Conservation (phyloP, 352 stramenopile genomes). For the Thalassiosira exigua region DNA sequence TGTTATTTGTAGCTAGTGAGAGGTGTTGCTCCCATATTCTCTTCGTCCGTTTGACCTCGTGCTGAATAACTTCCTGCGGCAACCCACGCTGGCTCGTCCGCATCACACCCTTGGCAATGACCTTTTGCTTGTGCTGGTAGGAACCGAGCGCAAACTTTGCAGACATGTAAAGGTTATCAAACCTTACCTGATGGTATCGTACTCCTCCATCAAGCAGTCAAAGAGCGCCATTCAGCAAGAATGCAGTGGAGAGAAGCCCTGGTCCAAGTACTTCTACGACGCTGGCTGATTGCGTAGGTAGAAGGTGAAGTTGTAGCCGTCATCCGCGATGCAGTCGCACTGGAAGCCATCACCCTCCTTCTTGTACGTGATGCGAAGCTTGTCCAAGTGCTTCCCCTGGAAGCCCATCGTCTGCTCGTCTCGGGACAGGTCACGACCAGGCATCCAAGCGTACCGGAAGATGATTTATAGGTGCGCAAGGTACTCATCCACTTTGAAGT, state of each 20-base stretch:
- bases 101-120: constrained; percentile 31
- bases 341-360: constrained; percentile 36
- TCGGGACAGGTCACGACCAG: neutral
- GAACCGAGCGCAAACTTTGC: constrained; percentile 28
- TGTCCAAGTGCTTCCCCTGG: constrained; percentile 6
- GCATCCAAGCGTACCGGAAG: no score
- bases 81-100: constrained; percentile 21
- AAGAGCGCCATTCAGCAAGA: constrained; percentile 18
- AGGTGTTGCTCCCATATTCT: no score
- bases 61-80: constrained; percentile 19
- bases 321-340: constrained; percentile 24
- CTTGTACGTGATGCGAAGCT: constrained; percentile 26
- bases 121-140: constrained; percentile 5
- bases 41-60: constrained; percentile 26
- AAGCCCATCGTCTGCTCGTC: constrained; percentile 12
- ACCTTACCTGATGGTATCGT: constrained; percentile 10
- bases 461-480: no score
- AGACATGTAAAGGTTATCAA: constrained; percentile 53
- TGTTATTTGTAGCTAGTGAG: no score
- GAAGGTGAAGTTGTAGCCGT: constrained; percentile 48
- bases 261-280: constrained; percentile 16
- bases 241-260: constrained; percentile 18
- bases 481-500: no score
- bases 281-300: constrained; percentile 32
- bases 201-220: no score